Conservation (phyloP, 2,329 filamentous ascomycete species). For the Diaporthe sp. region DNA sequence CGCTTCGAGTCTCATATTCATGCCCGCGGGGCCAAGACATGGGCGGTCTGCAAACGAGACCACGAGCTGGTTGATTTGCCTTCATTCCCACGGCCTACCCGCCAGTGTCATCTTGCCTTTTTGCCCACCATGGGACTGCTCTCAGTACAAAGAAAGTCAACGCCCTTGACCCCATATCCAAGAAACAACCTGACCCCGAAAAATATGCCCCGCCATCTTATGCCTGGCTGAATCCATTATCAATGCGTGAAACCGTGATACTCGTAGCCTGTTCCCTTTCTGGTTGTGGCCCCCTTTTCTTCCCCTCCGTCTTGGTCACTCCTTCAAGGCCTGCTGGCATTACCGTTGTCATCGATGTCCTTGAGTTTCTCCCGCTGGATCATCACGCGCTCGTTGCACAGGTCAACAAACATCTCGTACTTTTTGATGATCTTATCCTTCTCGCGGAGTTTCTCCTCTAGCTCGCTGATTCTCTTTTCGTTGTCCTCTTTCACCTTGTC, state of each 20-base stretch:
- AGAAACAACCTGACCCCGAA: constrained; percentile 18
- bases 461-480: constrained; percentile 68
- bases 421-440: constrained; percentile 73
- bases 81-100: constrained; percentile 6
- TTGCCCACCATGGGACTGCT: constrained; percentile 7
- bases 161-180: constrained; percentile 28
- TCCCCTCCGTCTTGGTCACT: not conserved
- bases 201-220: constrained; percentile 18
- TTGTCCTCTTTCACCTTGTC: constrained; percentile 68
- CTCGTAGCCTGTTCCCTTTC: not conserved
- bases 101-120: not conserved
- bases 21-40: not conserved
- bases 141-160: constrained; percentile 23
- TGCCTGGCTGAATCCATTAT: constrained; percentile 29
- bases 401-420: constrained; percentile 79
- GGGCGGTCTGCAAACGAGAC: not conserved
- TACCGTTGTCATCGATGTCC: constrained; percentile 43
- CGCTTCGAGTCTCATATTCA: not conserved
- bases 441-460: constrained; percentile 71
- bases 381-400: constrained; percentile 76
- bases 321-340: constrained; percentile 26
- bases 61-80: not conserved
- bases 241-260: constrained; percentile 34
- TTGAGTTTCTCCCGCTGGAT: constrained; percentile 68
- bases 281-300: not conserved